These are phyloP conservation scores for Fusarium veterinarium DNA, from an alignment of 2,329 filamentous ascomycete species.

Conservation along the genomic window DNA sequence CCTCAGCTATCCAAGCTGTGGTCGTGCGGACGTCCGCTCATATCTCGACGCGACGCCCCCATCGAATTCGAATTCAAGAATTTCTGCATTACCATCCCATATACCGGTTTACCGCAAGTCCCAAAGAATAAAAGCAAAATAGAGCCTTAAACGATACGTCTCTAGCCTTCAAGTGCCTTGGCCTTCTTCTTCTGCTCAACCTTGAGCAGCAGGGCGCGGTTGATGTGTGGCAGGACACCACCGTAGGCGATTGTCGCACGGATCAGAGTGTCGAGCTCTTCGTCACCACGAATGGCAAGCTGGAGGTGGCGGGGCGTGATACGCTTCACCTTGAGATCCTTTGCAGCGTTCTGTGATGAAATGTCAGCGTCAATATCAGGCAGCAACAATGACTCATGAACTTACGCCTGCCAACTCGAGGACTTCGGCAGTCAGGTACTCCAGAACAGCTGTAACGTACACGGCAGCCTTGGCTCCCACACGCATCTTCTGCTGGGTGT, in stretches of 20 bases:
- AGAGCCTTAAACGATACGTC: conserved; percentile 17
- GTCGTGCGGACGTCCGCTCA: conserved; percentile 35
- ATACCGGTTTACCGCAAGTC: conserved; percentile 41
- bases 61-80: conserved; percentile 43
- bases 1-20: conserved; percentile 44
- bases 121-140: conserved; percentile 40
- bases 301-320: conserved; percentile 98
- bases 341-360: conserved; percentile 83
- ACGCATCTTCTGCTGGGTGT: conserved; percentile 99
- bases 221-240: conserved; percentile 98
- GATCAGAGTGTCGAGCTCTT: conserved; percentile 97
- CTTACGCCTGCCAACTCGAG: conserved; percentile 92
- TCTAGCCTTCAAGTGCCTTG: conserved; percentile 61
- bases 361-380: conserved; percentile 40
- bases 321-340: conserved; percentile 99
- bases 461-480: conserved; percentile 98
- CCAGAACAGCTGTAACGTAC: conserved; percentile 96
- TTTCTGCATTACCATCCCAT: conserved; percentile 47
- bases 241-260: conserved; percentile 98
- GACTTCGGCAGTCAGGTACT: conserved; percentile 98
- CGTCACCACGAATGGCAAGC: conserved; percentile 97
- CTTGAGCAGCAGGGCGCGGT: conserved; percentile 94
- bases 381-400: conserved; percentile 44
- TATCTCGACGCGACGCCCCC: conserved; percentile 41
- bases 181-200: conserved; percentile 97